Percentiles rank a stretch among this genome's conserved stretches.
These are phyloP conservation scores for Rubia balearica DNA, from an alignment of 305 asterid species.

Conservation along the genomic window DNA sequence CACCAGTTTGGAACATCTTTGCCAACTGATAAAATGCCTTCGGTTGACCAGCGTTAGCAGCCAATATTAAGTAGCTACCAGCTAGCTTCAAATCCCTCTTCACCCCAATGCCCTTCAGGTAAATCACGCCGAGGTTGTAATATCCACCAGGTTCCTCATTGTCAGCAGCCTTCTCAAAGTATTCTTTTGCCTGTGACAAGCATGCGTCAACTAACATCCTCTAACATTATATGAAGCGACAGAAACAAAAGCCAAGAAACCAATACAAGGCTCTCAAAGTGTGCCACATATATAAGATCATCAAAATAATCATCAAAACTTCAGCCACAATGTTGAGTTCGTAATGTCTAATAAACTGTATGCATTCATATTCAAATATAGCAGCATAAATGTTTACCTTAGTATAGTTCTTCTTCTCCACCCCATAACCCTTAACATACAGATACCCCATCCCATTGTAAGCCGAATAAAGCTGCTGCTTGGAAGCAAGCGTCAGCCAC, in stretches of 20 bases:
- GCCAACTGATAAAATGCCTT: conserved; percentile 82
- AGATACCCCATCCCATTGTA: conserved; percentile 96
- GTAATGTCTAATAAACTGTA: neutral
- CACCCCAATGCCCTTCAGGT: conserved; percentile 81
- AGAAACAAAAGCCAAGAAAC: neutral
- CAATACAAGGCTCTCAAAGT: neutral
- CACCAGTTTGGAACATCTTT: conserved; percentile 91
- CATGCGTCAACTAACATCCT: conserved; percentile 13
- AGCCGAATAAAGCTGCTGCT: conserved; percentile 81
- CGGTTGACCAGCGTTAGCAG: conserved; percentile 65
- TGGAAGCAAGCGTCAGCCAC: conserved; percentile 91
- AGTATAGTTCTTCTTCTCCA: conserved; percentile 79
- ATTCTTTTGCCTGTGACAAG: conserved; percentile 70
- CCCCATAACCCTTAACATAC: conserved; percentile 90
- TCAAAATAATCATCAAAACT: neutral
- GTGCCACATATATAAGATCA: neutral
- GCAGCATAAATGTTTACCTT: conserved; percentile 35
- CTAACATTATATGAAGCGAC: neutral
- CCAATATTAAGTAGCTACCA: conserved; percentile 32
- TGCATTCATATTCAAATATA: neutral
- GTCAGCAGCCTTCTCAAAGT: conserved; percentile 76
- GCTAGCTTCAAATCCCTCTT: conserved; percentile 68
- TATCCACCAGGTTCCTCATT: conserved; percentile 60
- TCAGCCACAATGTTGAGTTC: neutral
- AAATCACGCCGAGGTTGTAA: conserved; percentile 88